Base-by-base conservation (phyloP, 352 stramenopile species). In the Globisporangium spiculum region DNA sequence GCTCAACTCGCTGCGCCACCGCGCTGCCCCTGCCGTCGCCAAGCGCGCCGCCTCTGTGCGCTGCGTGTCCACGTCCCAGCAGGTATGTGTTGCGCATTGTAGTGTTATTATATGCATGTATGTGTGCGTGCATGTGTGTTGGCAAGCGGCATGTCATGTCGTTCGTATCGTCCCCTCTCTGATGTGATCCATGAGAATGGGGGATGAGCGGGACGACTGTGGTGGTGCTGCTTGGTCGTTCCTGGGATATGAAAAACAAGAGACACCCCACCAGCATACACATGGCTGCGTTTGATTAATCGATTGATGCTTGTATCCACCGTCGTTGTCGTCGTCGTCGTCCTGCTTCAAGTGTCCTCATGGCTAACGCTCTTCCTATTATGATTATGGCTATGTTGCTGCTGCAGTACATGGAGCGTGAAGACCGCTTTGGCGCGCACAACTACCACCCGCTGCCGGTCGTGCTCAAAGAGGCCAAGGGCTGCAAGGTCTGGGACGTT, bases 391-490 rank as follows among this genome's bases (percentile, higher is more conserved):
- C 0, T 41, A 32, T 57, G 20, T 65, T 48, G 44, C 0, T 70
- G 26, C 16, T 32, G 26, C 61, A 95, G 84, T 91, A 81, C 66
- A 96, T 96, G 53, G 83, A 90, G 18, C 80, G 85, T 27, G 91
- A 99, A 73, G 84, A 98, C 63, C 90, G 97, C 68, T 94, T 93
- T 67, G 97, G 97, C 2, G 97, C 97, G 24, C 92, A 99, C 74
- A 99, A 99, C 84, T 99, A 99, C 81, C 87, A 98, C 75, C 98
- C 98, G 52, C 79, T 99, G 38, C 98, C 98, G 8, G 97, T 99
- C 20, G 98, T 99, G 54, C 81, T 99, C 22, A 81, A 76, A 12
- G 86, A 92, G 59, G 96, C 90, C 66, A 77, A 94, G 70, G 89
- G 96, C 57, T 98, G 96, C 70, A 94, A 98, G 69, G 93, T 99